Conservation (phyloP, 2,329 filamentous ascomycete species). For the Alternaria gansuensis region DNA sequence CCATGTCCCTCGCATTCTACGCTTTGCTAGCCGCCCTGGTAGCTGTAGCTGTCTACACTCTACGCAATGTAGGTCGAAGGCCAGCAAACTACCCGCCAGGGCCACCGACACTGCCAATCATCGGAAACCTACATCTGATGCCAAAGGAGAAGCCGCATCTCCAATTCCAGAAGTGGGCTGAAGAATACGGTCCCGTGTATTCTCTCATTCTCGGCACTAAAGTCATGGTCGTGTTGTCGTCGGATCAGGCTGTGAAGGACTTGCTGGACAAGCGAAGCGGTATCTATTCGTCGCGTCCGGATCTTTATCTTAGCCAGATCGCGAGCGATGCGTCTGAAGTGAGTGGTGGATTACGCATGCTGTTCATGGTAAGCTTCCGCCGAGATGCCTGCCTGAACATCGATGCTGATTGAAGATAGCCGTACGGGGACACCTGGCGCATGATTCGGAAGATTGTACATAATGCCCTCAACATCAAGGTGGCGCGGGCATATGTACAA, state of each 20-base stretch:
- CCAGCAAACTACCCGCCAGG: slow-evolving; percentile 59
- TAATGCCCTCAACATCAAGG: slow-evolving; percentile 32
- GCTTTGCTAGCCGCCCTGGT: slow-evolving; percentile 1
- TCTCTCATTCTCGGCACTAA: slow-evolving; percentile 62
- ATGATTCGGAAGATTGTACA: slow-evolving; percentile 36
- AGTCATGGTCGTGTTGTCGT: slow-evolving; percentile 59
- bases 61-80: slow-evolving; percentile 36
- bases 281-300: slow-evolving; percentile 61
- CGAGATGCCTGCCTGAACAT: accelerated
- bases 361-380: slow-evolving; percentile 25
- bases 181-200: slow-evolving; percentile 62
- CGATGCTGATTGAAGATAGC: background rate
- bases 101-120: slow-evolving; percentile 61
- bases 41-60: slow-evolving; percentile 10
- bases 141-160: slow-evolving; percentile 55
- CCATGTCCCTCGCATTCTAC: slow-evolving; percentile 14
- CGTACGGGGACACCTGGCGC: slow-evolving; percentile 29
- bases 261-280: slow-evolving; percentile 61
- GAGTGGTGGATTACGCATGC: slow-evolving; percentile 22
- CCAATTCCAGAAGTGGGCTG: slow-evolving; percentile 63
- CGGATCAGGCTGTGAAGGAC: slow-evolving; percentile 60
- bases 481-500: slow-evolving; percentile 49
- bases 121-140: slow-evolving; percentile 64
- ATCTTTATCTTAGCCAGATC: slow-evolving; percentile 32
- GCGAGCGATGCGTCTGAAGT: slow-evolving; percentile 16